Evolutionary conservation across 2,329 filamentous ascomycete species (phyloP).

Genomic region (Colletotrichum tropicicola): DNA sequence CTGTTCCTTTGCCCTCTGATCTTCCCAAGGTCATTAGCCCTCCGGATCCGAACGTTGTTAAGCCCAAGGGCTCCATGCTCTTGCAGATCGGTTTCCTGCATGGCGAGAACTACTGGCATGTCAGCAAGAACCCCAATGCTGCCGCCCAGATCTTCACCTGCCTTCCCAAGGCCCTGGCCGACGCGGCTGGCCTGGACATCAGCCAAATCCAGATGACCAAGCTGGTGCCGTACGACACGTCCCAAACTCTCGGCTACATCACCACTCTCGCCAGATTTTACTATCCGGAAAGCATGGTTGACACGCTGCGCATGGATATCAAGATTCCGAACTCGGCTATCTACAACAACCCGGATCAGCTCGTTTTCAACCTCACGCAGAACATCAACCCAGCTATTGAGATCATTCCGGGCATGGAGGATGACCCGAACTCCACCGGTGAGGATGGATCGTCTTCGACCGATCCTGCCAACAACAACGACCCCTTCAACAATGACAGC

Average conservation of each 20-base stretch:
- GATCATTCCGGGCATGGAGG: conserved; percentile 60
- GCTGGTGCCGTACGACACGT: conserved; percentile 81
- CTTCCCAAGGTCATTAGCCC: conserved; percentile 83
- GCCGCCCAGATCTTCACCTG: conserved; percentile 86
- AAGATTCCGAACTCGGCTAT: conserved; percentile 76
- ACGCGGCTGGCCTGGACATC: conserved; percentile 65
- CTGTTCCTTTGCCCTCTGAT: conserved; percentile 67
- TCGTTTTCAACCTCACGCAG: conserved; percentile 77
- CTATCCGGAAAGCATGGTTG: conserved; percentile 77
- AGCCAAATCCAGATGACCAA: conserved; percentile 72
- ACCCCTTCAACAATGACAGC: conserved; percentile 51
- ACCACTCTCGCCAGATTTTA: conserved; percentile 77
- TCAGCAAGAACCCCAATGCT: conserved; percentile 75
- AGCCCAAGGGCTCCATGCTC: conserved; percentile 72
- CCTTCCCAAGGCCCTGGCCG: conserved; percentile 75
- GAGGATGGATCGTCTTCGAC: conserved; percentile 46
- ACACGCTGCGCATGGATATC: conserved; percentile 74
- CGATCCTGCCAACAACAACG: conserved; percentile 46
- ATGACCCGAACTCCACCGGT: conserved; percentile 48
- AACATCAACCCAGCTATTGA: conserved; percentile 88
- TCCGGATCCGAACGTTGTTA: conserved; percentile 59
- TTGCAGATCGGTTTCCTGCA: conserved; percentile 89
- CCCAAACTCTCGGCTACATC: conserved; percentile 74
- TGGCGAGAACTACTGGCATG: conserved; percentile 84
- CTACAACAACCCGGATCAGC: conserved; percentile 74